Base-by-base conservation (phyloP, 805 yeast genomes). In the Tetrapisispora taiwanensis region DNA sequence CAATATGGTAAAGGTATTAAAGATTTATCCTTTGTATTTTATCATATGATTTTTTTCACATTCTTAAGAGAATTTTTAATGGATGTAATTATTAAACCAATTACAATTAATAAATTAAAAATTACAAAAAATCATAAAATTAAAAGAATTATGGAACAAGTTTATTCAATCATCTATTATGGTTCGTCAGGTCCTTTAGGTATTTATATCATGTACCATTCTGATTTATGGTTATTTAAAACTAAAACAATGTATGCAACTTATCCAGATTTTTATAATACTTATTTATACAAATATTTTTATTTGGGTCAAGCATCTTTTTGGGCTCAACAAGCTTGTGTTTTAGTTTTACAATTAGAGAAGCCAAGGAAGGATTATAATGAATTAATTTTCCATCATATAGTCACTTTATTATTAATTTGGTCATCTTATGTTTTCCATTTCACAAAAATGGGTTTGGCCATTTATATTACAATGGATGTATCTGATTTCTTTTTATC, bases 401-500 rank as follows among this genome's bases (percentile, higher is more conserved):
- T 89, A 47, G 78, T 89, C 51, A 89, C 97, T 32, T 80, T 89
- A 59, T 76, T 84, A 4, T 74, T 89, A 52, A 87, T 88, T 52
- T 79, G 79, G 74, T 70, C 75, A 45, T 83, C 94, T 13, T 88
- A 89, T 65, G 74, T 87, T 51, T 88, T 89, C 73, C 95, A 88
- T 63, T 88, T 85, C 71, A 84, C 94, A n/a, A 84, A 90, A 81
- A 87, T 89, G 75, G 97, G 97, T 5, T 61, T 88, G 33, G 84
- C 81, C n/a, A 75, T 89, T 46, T 88, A 84, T 63, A 74, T 88
- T 55, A 85, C 96, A 22, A 88, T 88, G 97, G 97, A 88, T 63
- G 72, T 86, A 35, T 81, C 92, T 15, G 97, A 88, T 67, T 78
- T 85, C 63, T 84, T 86, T 66, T 69, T 88, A 53, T 81, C 95